Conservation (phyloP, 1,284 basidiomycete species). For the Cryptococcus sp. region DNA sequence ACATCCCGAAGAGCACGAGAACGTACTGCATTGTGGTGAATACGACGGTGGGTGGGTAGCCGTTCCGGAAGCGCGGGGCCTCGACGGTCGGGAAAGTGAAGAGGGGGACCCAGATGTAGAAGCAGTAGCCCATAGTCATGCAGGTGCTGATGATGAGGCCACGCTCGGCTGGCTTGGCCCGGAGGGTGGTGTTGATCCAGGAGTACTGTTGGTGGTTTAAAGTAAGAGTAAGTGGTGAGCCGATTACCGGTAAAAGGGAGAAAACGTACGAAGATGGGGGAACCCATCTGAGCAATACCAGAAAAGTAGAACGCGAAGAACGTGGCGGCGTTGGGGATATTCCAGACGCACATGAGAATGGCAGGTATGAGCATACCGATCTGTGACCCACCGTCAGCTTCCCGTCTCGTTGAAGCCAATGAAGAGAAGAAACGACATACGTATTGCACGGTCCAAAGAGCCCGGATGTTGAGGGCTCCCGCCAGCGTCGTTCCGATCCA, state of each 20-base stretch:
- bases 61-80: slow-evolving; percentile 24
- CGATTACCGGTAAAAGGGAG: slow-evolving; percentile 2
- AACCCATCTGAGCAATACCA: slow-evolving; percentile 4
- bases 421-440: background rate
- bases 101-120: slow-evolving; percentile 31
- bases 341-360: slow-evolving; percentile 20
- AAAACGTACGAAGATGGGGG: slow-evolving; percentile 13
- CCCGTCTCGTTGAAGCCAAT: background rate
- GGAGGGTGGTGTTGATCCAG: slow-evolving; percentile 1
- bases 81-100: slow-evolving; percentile 34
- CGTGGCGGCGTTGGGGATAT: slow-evolving; percentile 22
- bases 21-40: slow-evolving; percentile 3
- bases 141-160: slow-evolving; percentile 23
- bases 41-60: slow-evolving; percentile 26
- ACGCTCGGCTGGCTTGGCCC: background rate
- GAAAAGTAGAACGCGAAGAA: slow-evolving; percentile 8
- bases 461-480: slow-evolving; percentile 9
- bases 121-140: slow-evolving; percentile 30
- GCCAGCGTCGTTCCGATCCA: slow-evolving; percentile 32
- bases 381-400: background rate
- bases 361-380: slow-evolving; percentile 13
- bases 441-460: slow-evolving; percentile 4
- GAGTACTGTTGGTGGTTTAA: slow-evolving; percentile 9
- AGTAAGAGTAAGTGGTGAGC: background rate
- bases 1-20: slow-evolving; percentile 5